These are phyloP conservation scores for Zymoseptoria tritici DNA, from an alignment of 2,329 filamentous ascomycete genomes.

Conservation along the genomic window DNA sequence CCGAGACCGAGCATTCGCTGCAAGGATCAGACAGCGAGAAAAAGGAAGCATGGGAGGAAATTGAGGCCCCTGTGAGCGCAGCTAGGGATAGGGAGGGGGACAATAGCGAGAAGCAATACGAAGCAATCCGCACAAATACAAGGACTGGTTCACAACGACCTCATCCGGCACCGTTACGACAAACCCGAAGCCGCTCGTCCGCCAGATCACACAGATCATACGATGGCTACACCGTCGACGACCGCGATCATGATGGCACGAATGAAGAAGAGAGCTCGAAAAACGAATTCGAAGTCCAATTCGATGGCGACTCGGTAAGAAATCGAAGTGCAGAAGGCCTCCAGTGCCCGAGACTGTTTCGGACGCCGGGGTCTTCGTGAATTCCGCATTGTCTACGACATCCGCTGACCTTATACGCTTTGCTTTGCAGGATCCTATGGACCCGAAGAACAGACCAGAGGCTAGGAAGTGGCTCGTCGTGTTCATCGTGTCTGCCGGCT, in stretches of 20 bases:
- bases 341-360: too few relatives aligned
- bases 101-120: background rate
- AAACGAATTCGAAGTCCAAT: slow-evolving; percentile 60
- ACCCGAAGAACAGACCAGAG: slow-evolving; percentile 61
- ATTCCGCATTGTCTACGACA: too few relatives aligned
- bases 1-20: background rate
- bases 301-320: slow-evolving; percentile 57
- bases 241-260: slow-evolving; percentile 2
- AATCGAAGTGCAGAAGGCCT: too few relatives aligned
- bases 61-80: background rate
- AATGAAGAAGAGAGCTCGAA: slow-evolving; percentile 14
- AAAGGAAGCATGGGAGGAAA: background rate
- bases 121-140: background rate
- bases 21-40: background rate
- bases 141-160: background rate
- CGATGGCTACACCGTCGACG: slow-evolving; percentile 23
- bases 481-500: slow-evolving; percentile 62
- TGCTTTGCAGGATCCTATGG: slow-evolving; percentile 54
- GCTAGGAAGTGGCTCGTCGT: slow-evolving; percentile 74
- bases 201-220: slow-evolving; percentile 25
- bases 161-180: slow-evolving; percentile 5
- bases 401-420: too few relatives aligned
- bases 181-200: slow-evolving; percentile 20
- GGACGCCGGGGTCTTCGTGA: too few relatives aligned
- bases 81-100: background rate